Conservation (phyloP, 257 asterid genomes). For the Forsythia viridissima region DNA sequence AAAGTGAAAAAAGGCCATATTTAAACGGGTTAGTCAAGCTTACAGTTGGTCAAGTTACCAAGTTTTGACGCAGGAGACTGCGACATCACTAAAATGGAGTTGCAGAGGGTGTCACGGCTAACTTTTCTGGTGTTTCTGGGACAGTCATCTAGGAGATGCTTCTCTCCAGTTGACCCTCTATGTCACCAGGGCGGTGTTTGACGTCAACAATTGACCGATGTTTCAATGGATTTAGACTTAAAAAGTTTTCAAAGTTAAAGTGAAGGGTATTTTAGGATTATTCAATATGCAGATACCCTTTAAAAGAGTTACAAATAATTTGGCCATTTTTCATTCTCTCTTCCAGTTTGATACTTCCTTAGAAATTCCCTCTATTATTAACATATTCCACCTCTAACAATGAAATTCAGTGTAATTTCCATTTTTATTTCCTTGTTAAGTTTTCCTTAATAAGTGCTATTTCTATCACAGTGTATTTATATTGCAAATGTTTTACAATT, state of each 20-base stretch:
- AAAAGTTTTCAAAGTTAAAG: background rate
- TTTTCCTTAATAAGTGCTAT: background rate
- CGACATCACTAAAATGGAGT: background rate
- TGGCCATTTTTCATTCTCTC: background rate
- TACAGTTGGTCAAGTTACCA: background rate
- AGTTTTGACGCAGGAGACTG: background rate
- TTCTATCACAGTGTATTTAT: background rate
- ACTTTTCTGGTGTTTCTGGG: background rate
- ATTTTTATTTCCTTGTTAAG: background rate
- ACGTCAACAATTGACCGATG: background rate
- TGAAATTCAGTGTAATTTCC: background rate
- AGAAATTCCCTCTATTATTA: background rate
- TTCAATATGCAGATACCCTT: background rate
- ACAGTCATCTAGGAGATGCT: background rate
- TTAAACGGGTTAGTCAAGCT: background rate
- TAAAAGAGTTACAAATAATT: background rate
- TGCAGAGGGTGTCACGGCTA: background rate
- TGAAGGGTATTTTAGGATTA: background rate
- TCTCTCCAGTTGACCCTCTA: background rate
- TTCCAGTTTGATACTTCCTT: background rate
- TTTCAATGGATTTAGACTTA: slow-evolving; percentile 11
- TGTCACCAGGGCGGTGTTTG: background rate
- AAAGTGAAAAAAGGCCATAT: background rate
- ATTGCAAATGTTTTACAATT: background rate
- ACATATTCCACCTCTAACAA: background rate